Base-by-base conservation (phyloP, 805 yeast genomes). In the Zygoascus bituminiphila region DNA sequence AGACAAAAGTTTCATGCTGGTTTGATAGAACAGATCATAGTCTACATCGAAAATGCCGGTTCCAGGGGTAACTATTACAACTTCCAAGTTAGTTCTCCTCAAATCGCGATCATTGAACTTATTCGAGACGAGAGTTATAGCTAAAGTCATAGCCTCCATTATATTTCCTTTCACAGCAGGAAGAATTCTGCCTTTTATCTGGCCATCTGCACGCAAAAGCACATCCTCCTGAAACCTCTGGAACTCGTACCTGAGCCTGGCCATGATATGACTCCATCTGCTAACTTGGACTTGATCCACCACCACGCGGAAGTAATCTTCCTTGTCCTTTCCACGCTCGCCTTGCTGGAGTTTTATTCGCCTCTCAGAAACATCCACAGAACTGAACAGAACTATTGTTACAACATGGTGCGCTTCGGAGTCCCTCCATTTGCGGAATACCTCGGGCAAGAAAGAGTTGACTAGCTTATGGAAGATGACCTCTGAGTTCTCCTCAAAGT, bases 401-500 rank as follows among this genome's bases (percentile, higher is more conserved):
- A 93, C 85, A 19, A 88, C 73, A 66, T 93, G 99, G 59, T 89
- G 95, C 1, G 96, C 84, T 19, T 85, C 91, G 50, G 81, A 75
- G 29, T 82, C 82, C 54, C 88, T 76, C 98, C 98, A 93, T 51
- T 82, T 75, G 56, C 81, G 81, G 63, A 93, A 88, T 33, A 91
- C 82, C 51, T 82, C 83, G 0, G 99, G 99, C 47, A 93, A 81
- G 45, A 91, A 71, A n/a, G 94, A 84, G 62, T 91, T 89, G 42
- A 93, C 88, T 57, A 93, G 78, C 64, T 88, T 87, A 63, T 89
- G 91, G 63, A 91, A 91, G 77, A 88, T 78, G 47, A 89, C 84
- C 60, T 91, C 97, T 1, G 98, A 98, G 55, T 84, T 84, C 60
- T 89, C 96, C 65, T 93, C 98, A 64, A 93, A 93, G 63, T 88